Evolutionary conservation across 1,284 basidiomycete genomes (phyloP).

Genomic region (Bondarzewia mesenterica): DNA sequence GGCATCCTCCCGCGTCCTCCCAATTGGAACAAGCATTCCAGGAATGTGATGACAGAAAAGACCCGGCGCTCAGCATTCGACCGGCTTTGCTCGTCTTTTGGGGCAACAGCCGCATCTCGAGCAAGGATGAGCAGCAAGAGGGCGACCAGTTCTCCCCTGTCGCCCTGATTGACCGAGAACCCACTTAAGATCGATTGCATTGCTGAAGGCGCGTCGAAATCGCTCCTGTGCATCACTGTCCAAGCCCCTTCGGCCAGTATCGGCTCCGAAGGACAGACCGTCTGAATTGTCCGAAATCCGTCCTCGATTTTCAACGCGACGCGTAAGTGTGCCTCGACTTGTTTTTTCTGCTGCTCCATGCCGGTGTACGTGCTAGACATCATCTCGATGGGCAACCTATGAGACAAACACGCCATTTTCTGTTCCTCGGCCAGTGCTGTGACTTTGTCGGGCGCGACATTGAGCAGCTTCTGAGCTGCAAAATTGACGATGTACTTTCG

Average conservation of each 20-base stretch:
- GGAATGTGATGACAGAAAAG: too few relatives aligned
- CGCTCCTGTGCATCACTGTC: conserved; percentile 3
- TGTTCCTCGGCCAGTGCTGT: conserved; percentile 4
- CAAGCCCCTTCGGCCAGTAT: conserved; percentile 17
- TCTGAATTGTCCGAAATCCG: conserved; percentile 15
- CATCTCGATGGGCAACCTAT: conserved; percentile 22
- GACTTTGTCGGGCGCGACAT: background rate
- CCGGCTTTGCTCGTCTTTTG: too few relatives aligned
- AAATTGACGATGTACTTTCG: background rate
- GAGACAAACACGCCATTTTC: conserved; percentile 20
- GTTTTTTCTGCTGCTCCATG: conserved; percentile 12
- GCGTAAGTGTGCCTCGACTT: conserved; percentile 19
- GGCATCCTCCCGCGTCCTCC: too few relatives aligned
- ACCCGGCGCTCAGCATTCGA: too few relatives aligned
- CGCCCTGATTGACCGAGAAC: conserved; percentile 8
- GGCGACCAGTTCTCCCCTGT: conserved; percentile 8
- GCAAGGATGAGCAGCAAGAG: conserved; percentile 11
- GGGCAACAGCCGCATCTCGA: conserved; percentile 5
- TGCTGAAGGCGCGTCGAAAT: background rate
- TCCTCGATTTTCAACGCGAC: conserved; percentile 17
- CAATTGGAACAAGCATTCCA: too few relatives aligned
- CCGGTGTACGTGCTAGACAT: conserved; percentile 9
- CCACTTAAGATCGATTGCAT: conserved; percentile 3
- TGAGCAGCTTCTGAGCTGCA: background rate
- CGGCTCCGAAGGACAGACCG: conserved; percentile 17